phyloP scores from a whole-genome alignment of 176 grass and related monocot genomes.

The Melocanna baccifera region DNA sequence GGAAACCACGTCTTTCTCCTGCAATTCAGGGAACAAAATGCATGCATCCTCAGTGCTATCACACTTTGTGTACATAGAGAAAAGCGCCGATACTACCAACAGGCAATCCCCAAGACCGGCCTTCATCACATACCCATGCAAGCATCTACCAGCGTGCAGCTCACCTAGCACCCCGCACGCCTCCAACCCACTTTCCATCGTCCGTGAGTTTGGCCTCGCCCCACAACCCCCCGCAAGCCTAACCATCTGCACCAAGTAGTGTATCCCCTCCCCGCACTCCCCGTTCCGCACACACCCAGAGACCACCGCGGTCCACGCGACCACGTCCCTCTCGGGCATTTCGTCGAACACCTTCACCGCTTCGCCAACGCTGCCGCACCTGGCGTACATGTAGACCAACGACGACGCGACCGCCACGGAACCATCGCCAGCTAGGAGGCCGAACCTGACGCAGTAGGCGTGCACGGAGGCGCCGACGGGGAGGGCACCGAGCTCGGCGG shows the following conservation, averaged over 20 bases:
- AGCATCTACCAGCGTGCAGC: constrained; percentile 39
- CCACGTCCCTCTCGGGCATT: constrained; percentile 63
- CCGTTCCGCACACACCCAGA: constrained; percentile 65
- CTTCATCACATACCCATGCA: too few relatives aligned
- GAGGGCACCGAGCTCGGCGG: constrained; percentile 50
- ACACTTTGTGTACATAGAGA: too few relatives aligned
- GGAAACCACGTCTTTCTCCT: constrained; percentile 62
- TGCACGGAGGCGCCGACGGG: constrained; percentile 53
- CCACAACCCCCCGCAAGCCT: background rate
- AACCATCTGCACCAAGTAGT: constrained; percentile 46
- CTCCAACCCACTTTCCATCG: constrained; percentile 55
- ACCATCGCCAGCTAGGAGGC: constrained; percentile 43
- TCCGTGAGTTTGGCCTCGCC: constrained; percentile 52
- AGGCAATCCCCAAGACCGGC: too few relatives aligned
- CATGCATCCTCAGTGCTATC: constrained; percentile 33
- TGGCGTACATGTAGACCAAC: constrained; percentile 62
- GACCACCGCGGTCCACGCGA: constrained; percentile 65
- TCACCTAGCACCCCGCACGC: constrained; percentile 48
- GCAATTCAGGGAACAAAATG: constrained; percentile 49
- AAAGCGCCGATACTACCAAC: too few relatives aligned
- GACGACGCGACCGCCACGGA: constrained; percentile 58
- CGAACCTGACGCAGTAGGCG: constrained; percentile 45
- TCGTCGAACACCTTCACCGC: constrained; percentile 62
- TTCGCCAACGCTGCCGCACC: constrained; percentile 32
- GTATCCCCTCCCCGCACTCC: constrained; percentile 19